These are phyloP conservation scores for Blastobotrys americana DNA, from an alignment of 805 yeast genomes.

Conservation along the genomic window DNA sequence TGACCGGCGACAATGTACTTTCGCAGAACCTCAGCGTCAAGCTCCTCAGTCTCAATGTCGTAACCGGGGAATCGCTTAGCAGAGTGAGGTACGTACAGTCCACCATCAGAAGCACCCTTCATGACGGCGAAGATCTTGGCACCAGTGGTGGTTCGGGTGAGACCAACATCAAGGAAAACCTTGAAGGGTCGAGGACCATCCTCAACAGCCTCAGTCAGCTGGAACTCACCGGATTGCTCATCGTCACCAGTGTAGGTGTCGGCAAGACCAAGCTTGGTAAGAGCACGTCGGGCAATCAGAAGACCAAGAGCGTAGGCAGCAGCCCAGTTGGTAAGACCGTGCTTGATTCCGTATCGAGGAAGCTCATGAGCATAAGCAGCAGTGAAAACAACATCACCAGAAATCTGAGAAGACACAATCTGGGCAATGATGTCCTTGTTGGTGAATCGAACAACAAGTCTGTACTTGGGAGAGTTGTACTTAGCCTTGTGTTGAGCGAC, in stretches of 20 bases:
- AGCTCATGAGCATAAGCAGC: conserved; percentile 99
- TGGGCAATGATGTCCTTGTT: conserved; percentile 99
- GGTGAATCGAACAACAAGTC: conserved; percentile 99
- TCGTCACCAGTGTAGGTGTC: conserved; percentile 98
- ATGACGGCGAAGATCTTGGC: conserved; percentile 99
- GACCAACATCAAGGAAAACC: conserved; percentile 98
- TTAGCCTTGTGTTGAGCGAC: conserved; percentile 99
- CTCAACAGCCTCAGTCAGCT: conserved; percentile 98
- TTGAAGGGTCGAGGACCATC: conserved; percentile 99
- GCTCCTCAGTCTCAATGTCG: conserved; percentile 98
- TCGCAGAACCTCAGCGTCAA: conserved; percentile 95
- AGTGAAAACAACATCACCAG: conserved; percentile 92
- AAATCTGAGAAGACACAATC: conserved; percentile 91
- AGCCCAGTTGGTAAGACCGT: conserved; percentile 99
- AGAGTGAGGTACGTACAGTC: conserved; percentile 97
- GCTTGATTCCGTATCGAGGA: conserved; percentile 94
- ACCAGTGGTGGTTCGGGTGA: conserved; percentile 99
- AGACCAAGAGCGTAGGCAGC: conserved; percentile 99
- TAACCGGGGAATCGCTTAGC: conserved; percentile 99
- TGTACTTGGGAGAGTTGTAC: conserved; percentile 99
- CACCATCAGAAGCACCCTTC: conserved; percentile 99
- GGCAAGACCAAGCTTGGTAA: conserved; percentile 95
- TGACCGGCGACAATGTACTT: conserved; percentile 99
- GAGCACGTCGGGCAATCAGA: conserved; percentile 97
- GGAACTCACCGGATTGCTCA: conserved; percentile 99